A percentile compares a stretch with the other conserved stretches of the same genome.
These are phyloP conservation scores for Coemansia sp. DNA, from an alignment of 192 early-diverging fungal genomes.

Conservation along the genomic window DNA sequence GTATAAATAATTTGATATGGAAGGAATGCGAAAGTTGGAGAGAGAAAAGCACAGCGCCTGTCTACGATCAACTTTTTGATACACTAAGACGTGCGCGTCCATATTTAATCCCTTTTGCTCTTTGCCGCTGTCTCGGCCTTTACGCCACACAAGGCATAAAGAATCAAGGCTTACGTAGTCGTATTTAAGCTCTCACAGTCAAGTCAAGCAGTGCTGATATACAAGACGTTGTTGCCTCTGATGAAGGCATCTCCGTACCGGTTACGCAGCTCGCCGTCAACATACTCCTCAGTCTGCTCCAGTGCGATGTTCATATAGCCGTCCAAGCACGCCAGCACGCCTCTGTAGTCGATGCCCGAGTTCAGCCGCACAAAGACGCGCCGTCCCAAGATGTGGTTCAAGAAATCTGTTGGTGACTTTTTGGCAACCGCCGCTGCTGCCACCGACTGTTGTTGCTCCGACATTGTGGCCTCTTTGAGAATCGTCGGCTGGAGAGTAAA, in stretches of 20 bases:
- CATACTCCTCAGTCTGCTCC: conserved; percentile 95
- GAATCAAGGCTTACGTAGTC: background rate
- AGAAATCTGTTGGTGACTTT: conserved; percentile 87
- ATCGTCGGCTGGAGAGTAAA: background rate
- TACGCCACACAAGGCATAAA: background rate
- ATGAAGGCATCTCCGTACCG: conserved; percentile 96
- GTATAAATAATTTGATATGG: background rate
- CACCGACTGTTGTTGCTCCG: conserved; percentile 14
- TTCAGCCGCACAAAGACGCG: conserved; percentile 92
- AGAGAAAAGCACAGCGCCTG: background rate
- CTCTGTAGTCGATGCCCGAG: conserved; percentile 95
- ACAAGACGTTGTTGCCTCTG: conserved; percentile 91
- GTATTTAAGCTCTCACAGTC: background rate
- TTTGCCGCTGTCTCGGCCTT: background rate
- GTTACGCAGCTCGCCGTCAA: conserved; percentile 92
- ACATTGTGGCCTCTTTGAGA: conserved; percentile 6
- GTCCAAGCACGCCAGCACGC: conserved; percentile 89
- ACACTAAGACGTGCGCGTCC: background rate
- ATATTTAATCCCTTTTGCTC: background rate
- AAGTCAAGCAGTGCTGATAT: conserved; percentile 62
- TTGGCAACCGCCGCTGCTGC: conserved; percentile 29
- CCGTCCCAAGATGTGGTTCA: conserved; percentile 81
- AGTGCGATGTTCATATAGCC: conserved; percentile 98
- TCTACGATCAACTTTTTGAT: background rate
- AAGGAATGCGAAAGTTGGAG: background rate